Evolutionary conservation across 2,329 filamentous ascomycete species (phyloP).

Genomic region (Neurospora sp.): DNA sequence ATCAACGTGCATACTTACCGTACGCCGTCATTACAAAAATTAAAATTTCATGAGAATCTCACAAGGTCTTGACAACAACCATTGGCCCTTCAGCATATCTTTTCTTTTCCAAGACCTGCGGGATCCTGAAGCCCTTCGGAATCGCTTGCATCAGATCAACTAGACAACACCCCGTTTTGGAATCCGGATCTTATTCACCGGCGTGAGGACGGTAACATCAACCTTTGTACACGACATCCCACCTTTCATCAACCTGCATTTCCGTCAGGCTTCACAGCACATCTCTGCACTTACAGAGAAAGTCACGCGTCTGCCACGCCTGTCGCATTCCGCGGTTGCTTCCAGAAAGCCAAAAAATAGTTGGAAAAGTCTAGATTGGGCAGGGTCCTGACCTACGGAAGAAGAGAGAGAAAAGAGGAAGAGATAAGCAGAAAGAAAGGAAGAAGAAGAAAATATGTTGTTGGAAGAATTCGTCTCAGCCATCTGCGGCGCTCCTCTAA

Average conservation of each 20-base stretch:
- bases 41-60: not conserved
- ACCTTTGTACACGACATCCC: not conserved
- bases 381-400: not conserved
- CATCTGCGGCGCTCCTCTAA: slow-evolving; percentile 45
- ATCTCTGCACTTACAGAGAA: not conserved
- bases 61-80: not conserved
- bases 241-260: not conserved
- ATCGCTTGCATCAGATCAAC: not conserved
- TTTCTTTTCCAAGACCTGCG: not conserved
- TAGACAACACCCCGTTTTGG: not conserved
- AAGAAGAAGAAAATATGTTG: slow-evolving; percentile 33
- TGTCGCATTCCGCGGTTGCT: not conserved
- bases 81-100: not conserved
- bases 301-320: not conserved
- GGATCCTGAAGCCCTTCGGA: not conserved
- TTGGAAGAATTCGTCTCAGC: slow-evolving; percentile 52
- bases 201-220: not conserved
- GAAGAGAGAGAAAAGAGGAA: slow-evolving; percentile 3
- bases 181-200: not conserved
- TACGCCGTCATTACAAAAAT: not conserved
- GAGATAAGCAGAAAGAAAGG: not conserved
- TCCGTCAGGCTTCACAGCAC: not conserved
- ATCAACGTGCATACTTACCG: not conserved
- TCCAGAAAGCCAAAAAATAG: not conserved
- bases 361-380: not conserved